Evolutionary conservation across 2,329 filamentous ascomycete genomes (phyloP), one percentile per base, ranked within the genome.

Genomic region (Nemania bipapillata): DNA sequence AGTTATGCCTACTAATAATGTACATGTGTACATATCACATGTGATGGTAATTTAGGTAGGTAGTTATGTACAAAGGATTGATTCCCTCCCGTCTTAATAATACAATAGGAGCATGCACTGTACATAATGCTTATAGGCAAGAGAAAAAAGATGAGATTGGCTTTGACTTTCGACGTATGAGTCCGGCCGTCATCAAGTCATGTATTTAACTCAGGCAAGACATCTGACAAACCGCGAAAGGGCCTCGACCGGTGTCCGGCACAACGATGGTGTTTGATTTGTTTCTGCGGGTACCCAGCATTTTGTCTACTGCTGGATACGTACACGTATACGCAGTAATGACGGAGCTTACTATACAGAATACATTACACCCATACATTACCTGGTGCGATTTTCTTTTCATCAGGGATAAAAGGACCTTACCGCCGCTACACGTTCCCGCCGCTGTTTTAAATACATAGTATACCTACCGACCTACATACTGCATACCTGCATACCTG

Each of bases 341-440:
- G 28, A 22, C 12, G 20, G 9, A 15, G 60, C 61, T 63, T 63
- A 63, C 52, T 63, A 57, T 17, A 37, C n/a, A n/a, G n/a, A n/a
- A n/a, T n/a, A n/a, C n/a, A n/a, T n/a, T n/a, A n/a, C n/a, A n/a
- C n/a, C 11, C 20, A 3, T 26, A 9, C 45, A 22, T 49, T 22
- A 3, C n/a, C 45, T 49, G 45, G n/a, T 22, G 20, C 22, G 45
- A 17, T 49, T 26, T 49, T 49, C 45, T 42, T 42, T 42, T 42
- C 17, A 28, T 7, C 47, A 28, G 24, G 47, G 47, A 50, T 26
- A 28, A 28, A 28, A 17, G 24, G 47, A 12, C 47, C 47, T 50
- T 50, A 50, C 47, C 22, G 47, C 47, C 12, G 22, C 22, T 15
- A 28, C 28, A 45, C 40, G 40, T 45, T 45, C 8, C 17, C 40